Conservation (phyloP, 2,329 filamentous ascomycete species). For the Parastagonospora avenae region DNA sequence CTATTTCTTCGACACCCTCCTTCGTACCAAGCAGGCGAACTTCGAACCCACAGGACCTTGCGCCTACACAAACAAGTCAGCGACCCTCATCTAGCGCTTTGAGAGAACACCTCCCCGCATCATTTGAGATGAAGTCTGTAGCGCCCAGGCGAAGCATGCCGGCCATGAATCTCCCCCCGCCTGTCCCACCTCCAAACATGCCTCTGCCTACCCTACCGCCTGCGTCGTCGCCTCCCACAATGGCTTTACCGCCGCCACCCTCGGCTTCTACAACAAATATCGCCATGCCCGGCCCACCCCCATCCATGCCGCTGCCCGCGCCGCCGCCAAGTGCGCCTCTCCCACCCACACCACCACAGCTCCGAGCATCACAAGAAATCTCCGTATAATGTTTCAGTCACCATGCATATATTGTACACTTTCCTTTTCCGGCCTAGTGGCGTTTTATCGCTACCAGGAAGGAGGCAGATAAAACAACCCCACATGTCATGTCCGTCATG, state of each 20-base stretch:
- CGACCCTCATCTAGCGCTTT: slow-evolving; percentile 30
- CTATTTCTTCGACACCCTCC: slow-evolving; percentile 38
- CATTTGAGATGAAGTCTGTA: slow-evolving; percentile 19
- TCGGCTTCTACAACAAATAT: slow-evolving; percentile 18
- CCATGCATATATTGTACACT: too few relatives aligned
- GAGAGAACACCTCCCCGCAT: slow-evolving; percentile 25
- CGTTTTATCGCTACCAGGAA: too few relatives aligned
- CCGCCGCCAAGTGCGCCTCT: slow-evolving; percentile 1
- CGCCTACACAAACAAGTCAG: slow-evolving; percentile 7
- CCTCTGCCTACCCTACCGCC: slow-evolving; percentile 51
- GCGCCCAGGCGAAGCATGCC: slow-evolving; percentile 45
- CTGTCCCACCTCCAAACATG: slow-evolving; percentile 52
- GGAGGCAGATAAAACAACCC: too few relatives aligned
- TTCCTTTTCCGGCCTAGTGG: too few relatives aligned
- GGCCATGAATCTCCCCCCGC: slow-evolving; percentile 50
- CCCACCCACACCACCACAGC: background rate
- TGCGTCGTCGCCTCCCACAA: slow-evolving; percentile 30
- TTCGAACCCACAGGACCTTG: slow-evolving; percentile 18
- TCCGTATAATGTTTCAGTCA: too few relatives aligned
- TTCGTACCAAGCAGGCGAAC: slow-evolving; percentile 33
- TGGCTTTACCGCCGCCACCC: background rate
- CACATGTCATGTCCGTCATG: too few relatives aligned
- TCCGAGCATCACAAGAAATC: too few relatives aligned
- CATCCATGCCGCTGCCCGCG: slow-evolving; percentile 7
- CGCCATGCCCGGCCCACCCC: slow-evolving; percentile 18